These are phyloP conservation scores for Metschnikowia continentalis DNA, from an alignment of 805 yeast species.

Conservation along the genomic window DNA sequence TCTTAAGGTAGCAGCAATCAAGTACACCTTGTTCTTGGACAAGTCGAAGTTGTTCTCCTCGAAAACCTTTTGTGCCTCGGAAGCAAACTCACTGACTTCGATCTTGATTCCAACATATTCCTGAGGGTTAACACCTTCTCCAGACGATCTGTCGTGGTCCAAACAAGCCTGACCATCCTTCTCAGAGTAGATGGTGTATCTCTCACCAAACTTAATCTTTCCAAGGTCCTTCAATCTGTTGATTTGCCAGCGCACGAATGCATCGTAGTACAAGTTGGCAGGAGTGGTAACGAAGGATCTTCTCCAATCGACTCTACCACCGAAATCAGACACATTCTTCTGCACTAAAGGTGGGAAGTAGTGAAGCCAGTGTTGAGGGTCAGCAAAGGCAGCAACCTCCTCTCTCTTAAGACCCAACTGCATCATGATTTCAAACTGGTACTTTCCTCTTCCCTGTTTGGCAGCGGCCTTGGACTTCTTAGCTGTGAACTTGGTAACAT, in stretches of 20 bases:
- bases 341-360: conserved; percentile 90
- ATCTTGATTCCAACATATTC: conserved; percentile 95
- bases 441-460: conserved; percentile 90
- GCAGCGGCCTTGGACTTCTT: conserved; percentile 92
- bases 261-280: conserved; percentile 88
- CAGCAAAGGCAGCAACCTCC: conserved; percentile 84
- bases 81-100: conserved; percentile 55
- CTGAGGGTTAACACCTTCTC: conserved; percentile 96
- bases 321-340: conserved; percentile 72
- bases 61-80: conserved; percentile 52
- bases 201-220: conserved; percentile 95
- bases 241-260: conserved; percentile 93
- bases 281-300: conserved; percentile 94
- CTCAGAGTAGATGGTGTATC: conserved; percentile 95
- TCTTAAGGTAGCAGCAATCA: conserved; percentile 95
- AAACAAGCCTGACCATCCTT: conserved; percentile 99
- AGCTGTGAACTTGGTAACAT: conserved; percentile 86
- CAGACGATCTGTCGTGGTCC: conserved; percentile 97
- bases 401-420: conserved; percentile 85
- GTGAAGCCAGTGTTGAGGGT: conserved; percentile 84
- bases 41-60: conserved; percentile 45
- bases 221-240: conserved; percentile 78
- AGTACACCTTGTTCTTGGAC: conserved; percentile 59
- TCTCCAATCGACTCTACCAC: conserved; percentile 98
- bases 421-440: conserved; percentile 93